Conservation (phyloP, 768 basidiomycete genomes). For the Russula earlei region DNA sequence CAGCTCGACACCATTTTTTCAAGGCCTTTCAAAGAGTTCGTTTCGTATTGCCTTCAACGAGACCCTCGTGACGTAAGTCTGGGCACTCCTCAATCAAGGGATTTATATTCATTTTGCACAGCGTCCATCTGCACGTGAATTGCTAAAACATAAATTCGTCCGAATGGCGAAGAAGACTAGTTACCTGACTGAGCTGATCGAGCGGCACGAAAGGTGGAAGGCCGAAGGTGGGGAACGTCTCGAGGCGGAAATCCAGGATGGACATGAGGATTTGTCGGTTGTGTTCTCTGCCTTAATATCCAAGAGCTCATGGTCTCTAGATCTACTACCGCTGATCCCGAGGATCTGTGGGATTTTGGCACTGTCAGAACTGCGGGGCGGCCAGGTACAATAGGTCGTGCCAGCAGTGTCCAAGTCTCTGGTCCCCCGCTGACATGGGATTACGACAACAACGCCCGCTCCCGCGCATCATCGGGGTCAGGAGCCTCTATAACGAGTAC, state of each 20-base stretch:
- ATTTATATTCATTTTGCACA: constrained; percentile 28
- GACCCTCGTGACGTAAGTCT: constrained; percentile 79
- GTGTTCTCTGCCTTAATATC: not conserved
- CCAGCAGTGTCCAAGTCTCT: constrained; percentile 47
- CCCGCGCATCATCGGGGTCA: constrained; percentile 32
- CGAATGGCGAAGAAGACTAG: constrained; percentile 89
- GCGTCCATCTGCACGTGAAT: constrained; percentile 91
- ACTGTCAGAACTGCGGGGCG: constrained; percentile 70
- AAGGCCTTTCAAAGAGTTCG: constrained; percentile 89
- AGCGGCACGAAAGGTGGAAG: constrained; percentile 89
- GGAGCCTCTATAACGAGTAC: constrained; percentile 28
- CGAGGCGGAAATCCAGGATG: constrained; percentile 61
- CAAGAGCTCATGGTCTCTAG: constrained; percentile 27
- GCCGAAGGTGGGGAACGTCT: constrained; percentile 73
- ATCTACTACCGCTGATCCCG: constrained; percentile 47
- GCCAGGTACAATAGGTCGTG: constrained; percentile 52
- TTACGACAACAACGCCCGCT: constrained; percentile 44
- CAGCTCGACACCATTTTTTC: constrained; percentile 85
- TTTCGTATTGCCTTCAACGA: constrained; percentile 83
- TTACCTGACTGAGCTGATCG: constrained; percentile 93
- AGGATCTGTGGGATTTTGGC: constrained; percentile 96
- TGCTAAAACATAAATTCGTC: constrained; percentile 94
- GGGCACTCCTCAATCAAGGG: not conserved
- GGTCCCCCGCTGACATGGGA: constrained; percentile 76
- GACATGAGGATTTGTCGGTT: constrained; percentile 55